These are phyloP conservation scores for Stephanodiscus triporus DNA, from an alignment of 108 stramenopile genomes.

Conservation along the genomic window DNA sequence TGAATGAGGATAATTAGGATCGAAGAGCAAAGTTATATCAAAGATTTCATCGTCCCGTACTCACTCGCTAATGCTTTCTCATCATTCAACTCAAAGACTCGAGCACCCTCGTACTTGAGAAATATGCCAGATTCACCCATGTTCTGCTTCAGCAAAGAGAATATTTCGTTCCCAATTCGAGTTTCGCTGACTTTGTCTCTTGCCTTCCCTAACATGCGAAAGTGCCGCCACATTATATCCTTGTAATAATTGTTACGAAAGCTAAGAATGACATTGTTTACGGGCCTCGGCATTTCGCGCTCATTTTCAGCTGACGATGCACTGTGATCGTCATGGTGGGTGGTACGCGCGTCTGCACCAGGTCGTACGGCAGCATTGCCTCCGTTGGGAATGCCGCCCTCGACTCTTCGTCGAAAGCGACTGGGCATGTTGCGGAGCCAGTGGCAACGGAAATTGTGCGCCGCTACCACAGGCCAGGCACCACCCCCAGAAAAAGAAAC, in stretches of 20 bases:
- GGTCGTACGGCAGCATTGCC: no score
- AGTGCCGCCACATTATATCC: constrained; percentile 23
- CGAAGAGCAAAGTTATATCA: not conserved
- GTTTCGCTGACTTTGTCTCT: constrained; percentile 22
- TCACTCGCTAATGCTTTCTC: constrained; percentile 5
- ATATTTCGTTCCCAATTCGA: constrained; percentile 22
- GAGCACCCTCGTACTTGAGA: constrained; percentile 12
- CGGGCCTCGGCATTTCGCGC: not conserved
- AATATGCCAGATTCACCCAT: constrained; percentile 14
- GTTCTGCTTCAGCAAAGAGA: constrained; percentile 21
- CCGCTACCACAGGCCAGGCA: no score
- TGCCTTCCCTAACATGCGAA: constrained; percentile 14
- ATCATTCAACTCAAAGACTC: constrained; percentile 11
- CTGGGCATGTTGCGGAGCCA: no score
- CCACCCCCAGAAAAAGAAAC: no score
- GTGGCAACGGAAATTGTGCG: no score
- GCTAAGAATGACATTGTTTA: constrained; percentile 17
- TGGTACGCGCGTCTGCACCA: no score
- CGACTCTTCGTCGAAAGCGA: no score
- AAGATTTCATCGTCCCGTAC: not conserved
- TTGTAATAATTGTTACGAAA: constrained; percentile 22
- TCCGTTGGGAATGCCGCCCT: no score
- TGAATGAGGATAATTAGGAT: not conserved
- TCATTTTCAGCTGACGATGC: not conserved
- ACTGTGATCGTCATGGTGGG: no score